Conservation (phyloP, 352 stramenopile genomes). For the Globisporangium nagaii region DNA sequence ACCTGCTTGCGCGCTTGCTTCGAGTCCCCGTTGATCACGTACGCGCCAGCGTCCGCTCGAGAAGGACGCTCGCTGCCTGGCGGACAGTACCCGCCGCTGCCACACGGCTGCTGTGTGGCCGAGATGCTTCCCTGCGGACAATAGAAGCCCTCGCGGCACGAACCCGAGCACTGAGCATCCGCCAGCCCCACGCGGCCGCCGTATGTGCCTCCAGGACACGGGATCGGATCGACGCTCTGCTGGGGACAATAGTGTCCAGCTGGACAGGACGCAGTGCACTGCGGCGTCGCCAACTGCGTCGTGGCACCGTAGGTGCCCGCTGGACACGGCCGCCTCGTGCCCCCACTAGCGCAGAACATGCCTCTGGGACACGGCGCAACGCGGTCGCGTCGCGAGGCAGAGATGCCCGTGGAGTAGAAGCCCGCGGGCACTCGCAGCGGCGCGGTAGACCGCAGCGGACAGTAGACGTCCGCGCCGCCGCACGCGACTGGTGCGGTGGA, state of each 20-base stretch:
- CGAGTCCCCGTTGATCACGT: constrained; percentile 32
- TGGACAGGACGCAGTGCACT: constrained; percentile 46
- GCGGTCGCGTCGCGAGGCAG: constrained; percentile 17
- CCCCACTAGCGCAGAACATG: constrained; percentile 55
- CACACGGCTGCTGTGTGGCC: constrained; percentile 29
- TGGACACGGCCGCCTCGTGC: constrained; percentile 36
- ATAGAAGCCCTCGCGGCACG: constrained; percentile 56
- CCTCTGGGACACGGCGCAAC: constrained; percentile 39
- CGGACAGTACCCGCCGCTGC: constrained; percentile 31
- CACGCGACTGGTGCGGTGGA: constrained; percentile 34
- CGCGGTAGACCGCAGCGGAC: constrained; percentile 35
- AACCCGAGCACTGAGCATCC: constrained; percentile 42
- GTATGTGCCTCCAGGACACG: constrained; percentile 52
- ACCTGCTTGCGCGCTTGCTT: constrained; percentile 5
- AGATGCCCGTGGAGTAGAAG: constrained; percentile 41
- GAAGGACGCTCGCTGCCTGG: constrained; percentile 22
- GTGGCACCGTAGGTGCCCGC: constrained; percentile 40
- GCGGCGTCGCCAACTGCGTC: constrained; percentile 12
- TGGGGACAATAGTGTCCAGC: constrained; percentile 58
- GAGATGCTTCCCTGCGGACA: constrained; percentile 50
- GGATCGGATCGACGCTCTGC: constrained; percentile 16
- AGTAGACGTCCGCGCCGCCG: constrained; percentile 39
- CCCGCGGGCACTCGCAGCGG: constrained; percentile 23
- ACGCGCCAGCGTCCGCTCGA: constrained; percentile 14
- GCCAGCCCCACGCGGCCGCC: constrained; percentile 34